Evolutionary conservation across 2,329 filamentous ascomycete species (phyloP).

Genomic region (Aspergillus thermomutatus): DNA sequence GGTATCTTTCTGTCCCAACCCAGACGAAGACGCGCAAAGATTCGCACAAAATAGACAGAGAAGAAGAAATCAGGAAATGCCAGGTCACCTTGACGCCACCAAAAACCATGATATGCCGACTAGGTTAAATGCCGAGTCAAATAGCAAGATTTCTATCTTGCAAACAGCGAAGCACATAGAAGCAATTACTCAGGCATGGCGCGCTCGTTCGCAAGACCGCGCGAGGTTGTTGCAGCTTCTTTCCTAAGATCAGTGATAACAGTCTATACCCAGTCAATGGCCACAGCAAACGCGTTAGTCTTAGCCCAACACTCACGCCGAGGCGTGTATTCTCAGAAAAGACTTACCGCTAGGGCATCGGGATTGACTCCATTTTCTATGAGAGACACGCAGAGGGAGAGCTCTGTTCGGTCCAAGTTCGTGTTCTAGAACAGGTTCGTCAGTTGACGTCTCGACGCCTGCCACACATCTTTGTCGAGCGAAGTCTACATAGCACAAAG

Average conservation of each 20-base stretch:
- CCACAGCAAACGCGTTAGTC: constrained; percentile 2
- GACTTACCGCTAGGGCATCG: constrained; percentile 82
- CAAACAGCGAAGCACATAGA: neutral
- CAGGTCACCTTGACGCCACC: neutral
- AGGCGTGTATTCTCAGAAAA: neutral
- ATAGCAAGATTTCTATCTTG: too few species aligned
- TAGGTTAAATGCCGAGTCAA: neutral
- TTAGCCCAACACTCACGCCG: neutral
- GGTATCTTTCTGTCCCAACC: constrained; percentile 12
- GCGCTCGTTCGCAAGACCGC: constrained; percentile 19
- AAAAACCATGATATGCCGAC: neutral
- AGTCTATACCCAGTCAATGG: constrained; percentile 26
- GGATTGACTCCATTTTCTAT: constrained; percentile 98
- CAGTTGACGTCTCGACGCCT: neutral
- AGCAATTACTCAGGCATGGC: constrained; percentile 13
- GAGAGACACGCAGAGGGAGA: constrained; percentile 93
- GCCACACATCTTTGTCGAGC: neutral
- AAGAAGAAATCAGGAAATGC: neutral
- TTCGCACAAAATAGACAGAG: neutral
- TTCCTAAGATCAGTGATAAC: constrained; percentile 47
- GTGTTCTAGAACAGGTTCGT: constrained; percentile 67
- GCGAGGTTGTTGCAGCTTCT: constrained; percentile 32
- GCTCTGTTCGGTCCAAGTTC: constrained; percentile 80
- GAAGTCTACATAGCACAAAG: neutral
- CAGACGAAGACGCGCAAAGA: constrained; percentile 1